Percentiles rank a stretch among this genome's conserved stretches.
These are phyloP conservation scores for Eucalyptus pauciflora DNA, from an alignment of 345 rosid species.

Conservation along the genomic window DNA sequence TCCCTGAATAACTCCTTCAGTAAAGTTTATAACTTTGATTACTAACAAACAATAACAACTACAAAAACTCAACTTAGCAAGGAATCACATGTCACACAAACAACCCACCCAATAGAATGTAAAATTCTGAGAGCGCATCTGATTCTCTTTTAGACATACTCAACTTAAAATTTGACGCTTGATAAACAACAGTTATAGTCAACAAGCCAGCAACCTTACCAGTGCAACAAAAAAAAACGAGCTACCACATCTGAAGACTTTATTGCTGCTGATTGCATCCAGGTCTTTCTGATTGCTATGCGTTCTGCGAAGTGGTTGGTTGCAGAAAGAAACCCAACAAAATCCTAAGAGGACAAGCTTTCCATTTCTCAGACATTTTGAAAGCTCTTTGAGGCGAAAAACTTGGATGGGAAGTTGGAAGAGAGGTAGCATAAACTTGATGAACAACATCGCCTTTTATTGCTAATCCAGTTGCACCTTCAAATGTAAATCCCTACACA, in stretches of 20 bases:
- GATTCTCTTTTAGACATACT: background rate
- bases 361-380: slow-evolving; percentile 81
- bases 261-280: slow-evolving; percentile 75
- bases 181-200: background rate
- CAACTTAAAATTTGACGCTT: background rate
- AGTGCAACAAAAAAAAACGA: slow-evolving; percentile 83
- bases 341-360: slow-evolving; percentile 51
- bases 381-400: slow-evolving; percentile 77
- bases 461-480: slow-evolving; percentile 87
- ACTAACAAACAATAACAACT: background rate
- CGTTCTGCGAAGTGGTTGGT: slow-evolving; percentile 95
- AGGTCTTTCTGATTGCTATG: slow-evolving; percentile 93
- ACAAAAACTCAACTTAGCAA: background rate
- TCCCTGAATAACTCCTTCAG: background rate
- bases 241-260: slow-evolving; percentile 60
- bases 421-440: slow-evolving; percentile 83
- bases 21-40: background rate
- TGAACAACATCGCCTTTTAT: slow-evolving; percentile 75
- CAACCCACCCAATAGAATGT: background rate
- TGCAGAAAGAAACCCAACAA: slow-evolving; percentile 89
- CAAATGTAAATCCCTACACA: slow-evolving; percentile 82
- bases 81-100: background rate
- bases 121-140: background rate
- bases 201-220: slow-evolving; percentile 34
- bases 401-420: slow-evolving; percentile 87